Conservation (phyloP, 352 stramenopile species). For the Globisporangium carolinianum region DNA sequence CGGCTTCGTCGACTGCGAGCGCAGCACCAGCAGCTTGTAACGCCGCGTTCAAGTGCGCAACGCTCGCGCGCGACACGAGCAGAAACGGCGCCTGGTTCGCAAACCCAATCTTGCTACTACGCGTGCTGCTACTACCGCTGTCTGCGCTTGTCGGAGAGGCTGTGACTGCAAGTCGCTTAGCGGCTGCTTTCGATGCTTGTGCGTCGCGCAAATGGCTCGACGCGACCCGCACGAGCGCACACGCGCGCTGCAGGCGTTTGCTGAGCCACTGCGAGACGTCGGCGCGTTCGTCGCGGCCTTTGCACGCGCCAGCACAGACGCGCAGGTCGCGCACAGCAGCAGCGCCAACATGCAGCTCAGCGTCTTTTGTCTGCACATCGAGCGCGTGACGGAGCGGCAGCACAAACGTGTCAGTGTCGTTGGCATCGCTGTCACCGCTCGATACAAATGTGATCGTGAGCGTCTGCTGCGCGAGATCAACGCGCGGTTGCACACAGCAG, state of each 20-base stretch:
- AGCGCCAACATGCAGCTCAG: not conserved
- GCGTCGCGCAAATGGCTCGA: conserved; percentile 31
- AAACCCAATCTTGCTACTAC: conserved; percentile 48
- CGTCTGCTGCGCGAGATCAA: conserved; percentile 52
- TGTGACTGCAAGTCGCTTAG: too few species aligned
- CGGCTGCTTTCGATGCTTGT: conserved; percentile 1
- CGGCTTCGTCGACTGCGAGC: conserved; percentile 45
- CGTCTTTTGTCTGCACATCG: conserved; percentile 9
- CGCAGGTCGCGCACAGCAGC: conserved; percentile 27
- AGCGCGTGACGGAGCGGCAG: conserved; percentile 28
- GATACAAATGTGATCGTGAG: conserved; percentile 38
- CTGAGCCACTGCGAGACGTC: conserved; percentile 65
- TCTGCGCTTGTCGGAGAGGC: not conserved
- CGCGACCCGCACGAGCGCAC: conserved; percentile 61
- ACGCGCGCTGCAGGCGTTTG: conserved; percentile 45
- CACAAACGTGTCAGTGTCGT: conserved; percentile 17
- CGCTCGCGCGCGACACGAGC: conserved; percentile 50
- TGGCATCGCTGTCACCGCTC: not conserved
- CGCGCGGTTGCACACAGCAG: conserved; percentile 48
- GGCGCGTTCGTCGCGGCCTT: conserved; percentile 39
- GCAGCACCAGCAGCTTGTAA: conserved; percentile 20
- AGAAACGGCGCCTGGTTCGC: conserved; percentile 70
- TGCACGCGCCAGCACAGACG: conserved; percentile 48
- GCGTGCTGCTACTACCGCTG: not conserved
- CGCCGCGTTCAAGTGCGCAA: conserved; percentile 41